Percentiles rank a stretch among this genome's conserved stretches.
Conservation (phyloP, 805 yeast genomes). For the Yarrowia sp. region DNA sequence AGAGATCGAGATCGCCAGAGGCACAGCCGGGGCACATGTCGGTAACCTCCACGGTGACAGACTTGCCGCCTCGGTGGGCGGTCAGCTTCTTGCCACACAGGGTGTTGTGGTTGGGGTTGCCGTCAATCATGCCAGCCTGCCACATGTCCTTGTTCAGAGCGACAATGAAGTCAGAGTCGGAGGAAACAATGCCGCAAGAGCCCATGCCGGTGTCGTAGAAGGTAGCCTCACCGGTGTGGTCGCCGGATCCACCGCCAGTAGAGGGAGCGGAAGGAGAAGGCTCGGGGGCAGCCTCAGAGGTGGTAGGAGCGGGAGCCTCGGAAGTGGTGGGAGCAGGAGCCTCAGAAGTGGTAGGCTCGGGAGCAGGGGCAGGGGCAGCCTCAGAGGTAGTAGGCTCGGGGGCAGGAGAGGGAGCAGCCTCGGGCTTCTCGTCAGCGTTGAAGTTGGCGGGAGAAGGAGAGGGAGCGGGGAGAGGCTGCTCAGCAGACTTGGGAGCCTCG, state of each 20-base stretch:
- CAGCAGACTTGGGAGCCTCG: slow-evolving; percentile 37
- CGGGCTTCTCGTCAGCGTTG: slow-evolving; percentile 22
- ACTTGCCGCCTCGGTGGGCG: slow-evolving; percentile 57
- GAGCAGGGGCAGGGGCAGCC: slow-evolving; percentile 36
- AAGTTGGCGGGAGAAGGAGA: slow-evolving; percentile 31
- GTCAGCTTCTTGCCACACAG: slow-evolving; percentile 62
- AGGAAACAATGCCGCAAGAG: slow-evolving; percentile 61
- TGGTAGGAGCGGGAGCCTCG: slow-evolving; percentile 20
- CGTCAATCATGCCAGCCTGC: slow-evolving; percentile 54
- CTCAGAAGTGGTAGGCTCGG: slow-evolving; percentile 18
- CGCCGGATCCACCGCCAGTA: slow-evolving; percentile 38
- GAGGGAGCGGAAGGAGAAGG: slow-evolving; percentile 39
- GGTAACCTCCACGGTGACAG: slow-evolving; percentile 63
- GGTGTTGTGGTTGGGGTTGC: slow-evolving; percentile 53
- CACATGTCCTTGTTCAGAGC: slow-evolving; percentile 59
- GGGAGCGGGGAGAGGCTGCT: slow-evolving; percentile 40
- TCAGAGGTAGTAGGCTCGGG: slow-evolving; percentile 38
- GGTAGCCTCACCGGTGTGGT: slow-evolving; percentile 46
- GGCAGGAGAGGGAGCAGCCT: slow-evolving; percentile 16
- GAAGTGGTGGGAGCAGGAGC: slow-evolving; percentile 24
- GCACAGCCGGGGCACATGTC: slow-evolving; percentile 66
- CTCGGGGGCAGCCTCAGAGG: slow-evolving; percentile 39
- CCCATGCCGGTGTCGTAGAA: slow-evolving; percentile 52
- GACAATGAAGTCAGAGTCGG: slow-evolving; percentile 59
- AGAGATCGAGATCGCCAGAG: slow-evolving; percentile 60